Evolutionary conservation across 1,139 yeast species (phyloP).

Genomic region (Ogataea hybrid): DNA sequence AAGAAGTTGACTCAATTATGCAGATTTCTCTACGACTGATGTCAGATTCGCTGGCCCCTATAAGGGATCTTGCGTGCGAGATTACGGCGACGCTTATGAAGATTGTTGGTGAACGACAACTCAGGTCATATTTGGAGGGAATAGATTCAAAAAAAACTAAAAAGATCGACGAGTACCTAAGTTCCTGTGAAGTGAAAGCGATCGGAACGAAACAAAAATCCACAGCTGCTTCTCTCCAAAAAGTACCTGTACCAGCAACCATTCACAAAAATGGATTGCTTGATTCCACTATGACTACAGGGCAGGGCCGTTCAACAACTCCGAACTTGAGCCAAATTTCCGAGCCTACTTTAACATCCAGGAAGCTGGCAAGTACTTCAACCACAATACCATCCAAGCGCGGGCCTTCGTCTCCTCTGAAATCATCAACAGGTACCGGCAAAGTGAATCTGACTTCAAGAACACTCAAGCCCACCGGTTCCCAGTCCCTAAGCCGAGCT

Average conservation of each 20-base stretch:
- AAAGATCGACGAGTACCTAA: constrained; percentile 60
- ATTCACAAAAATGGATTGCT: not conserved
- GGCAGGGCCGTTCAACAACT: constrained; percentile 6
- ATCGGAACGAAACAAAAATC: constrained; percentile 1
- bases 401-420: constrained; percentile 65
- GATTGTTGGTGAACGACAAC: constrained; percentile 70
- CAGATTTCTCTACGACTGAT: constrained; percentile 57
- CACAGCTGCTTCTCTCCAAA: too few relatives aligned
- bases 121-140: too few relatives aligned
- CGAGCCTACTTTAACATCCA: constrained; percentile 21
- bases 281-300: not conserved
- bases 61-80: constrained; percentile 77
- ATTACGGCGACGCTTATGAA: constrained; percentile 82
- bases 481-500: constrained; percentile 10
- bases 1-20: constrained; percentile 58
- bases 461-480: constrained; percentile 28
- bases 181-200: constrained; percentile 49
- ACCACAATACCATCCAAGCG: constrained; percentile 56
- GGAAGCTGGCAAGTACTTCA: constrained; percentile 18
- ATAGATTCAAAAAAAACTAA: too few relatives aligned
- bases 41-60: constrained; percentile 81
- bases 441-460: constrained; percentile 32
- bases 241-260: too few relatives aligned
- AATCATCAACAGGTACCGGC: constrained; percentile 33
- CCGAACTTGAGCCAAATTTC: constrained; percentile 21